phyloP scores from a whole-genome alignment of 2,329 filamentous ascomycete species.

The Thelonectria discophora region DNA sequence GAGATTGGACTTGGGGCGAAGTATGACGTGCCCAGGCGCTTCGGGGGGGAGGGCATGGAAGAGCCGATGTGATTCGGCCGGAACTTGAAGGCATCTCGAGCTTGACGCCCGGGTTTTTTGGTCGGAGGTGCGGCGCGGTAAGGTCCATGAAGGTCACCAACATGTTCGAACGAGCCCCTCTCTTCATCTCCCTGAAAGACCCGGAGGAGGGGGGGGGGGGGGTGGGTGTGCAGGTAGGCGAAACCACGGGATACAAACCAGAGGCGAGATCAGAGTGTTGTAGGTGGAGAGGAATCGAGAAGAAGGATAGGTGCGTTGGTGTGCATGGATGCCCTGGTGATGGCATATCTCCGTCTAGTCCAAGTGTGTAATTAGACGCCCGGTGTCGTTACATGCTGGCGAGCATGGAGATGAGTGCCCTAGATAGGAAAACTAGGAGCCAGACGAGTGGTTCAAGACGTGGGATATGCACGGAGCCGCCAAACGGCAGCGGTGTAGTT shows the following conservation, averaged over 20 bases:
- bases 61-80: neutral
- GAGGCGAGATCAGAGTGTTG: conserved; percentile 21
- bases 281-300: neutral
- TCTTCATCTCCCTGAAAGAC: neutral
- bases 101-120: neutral
- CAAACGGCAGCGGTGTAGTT: conserved; percentile 3
- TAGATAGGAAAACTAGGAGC: conserved; percentile 7
- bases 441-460: neutral
- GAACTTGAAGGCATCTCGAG: neutral
- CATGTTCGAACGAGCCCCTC: neutral
- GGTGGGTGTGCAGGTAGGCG: conserved; percentile 25
- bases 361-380: conserved; percentile 34
- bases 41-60: neutral
- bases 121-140: neutral
- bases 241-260: conserved; percentile 30
- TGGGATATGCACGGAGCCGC: neutral
- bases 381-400: conserved; percentile 22
- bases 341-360: conserved; percentile 3
- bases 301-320: too few species aligned
- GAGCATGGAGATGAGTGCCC: neutral
- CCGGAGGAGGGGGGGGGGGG: conserved; percentile 11
- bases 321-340: neutral
- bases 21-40: neutral
- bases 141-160: neutral
- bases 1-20: neutral